phyloP scores from a whole-genome alignment of 306 rosid genomes.

The Rosa multiflora region DNA sequence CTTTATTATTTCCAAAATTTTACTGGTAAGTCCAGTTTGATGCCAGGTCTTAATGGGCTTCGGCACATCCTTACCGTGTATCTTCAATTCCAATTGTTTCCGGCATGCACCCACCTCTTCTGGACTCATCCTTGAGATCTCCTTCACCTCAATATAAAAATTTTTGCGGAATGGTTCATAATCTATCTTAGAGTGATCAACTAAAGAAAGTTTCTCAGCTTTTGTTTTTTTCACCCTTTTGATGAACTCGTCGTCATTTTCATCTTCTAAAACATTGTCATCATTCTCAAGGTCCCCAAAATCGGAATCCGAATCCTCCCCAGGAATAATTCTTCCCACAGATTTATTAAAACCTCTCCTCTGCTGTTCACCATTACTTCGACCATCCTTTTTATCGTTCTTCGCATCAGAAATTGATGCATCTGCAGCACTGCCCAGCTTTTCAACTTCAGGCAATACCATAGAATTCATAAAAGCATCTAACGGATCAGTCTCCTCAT shows the following conservation, averaged over 20 bases:
- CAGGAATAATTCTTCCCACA: slow-evolving; percentile 87
- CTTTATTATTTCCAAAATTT: slow-evolving; percentile 78
- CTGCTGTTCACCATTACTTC: slow-evolving; percentile 40
- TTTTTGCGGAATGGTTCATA: slow-evolving; percentile 66
- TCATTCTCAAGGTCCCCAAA: slow-evolving; percentile 64
- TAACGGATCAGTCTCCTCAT: slow-evolving; percentile 81
- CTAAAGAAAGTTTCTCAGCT: slow-evolving; percentile 89
- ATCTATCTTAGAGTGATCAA: slow-evolving; percentile 93
- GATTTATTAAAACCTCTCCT: slow-evolving; percentile 68
- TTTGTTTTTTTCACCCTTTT: slow-evolving; percentile 96
- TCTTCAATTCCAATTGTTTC: slow-evolving; percentile 74
- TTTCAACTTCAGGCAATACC: slow-evolving; percentile 89
- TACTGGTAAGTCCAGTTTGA: slow-evolving; percentile 84
- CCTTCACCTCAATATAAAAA: slow-evolving; percentile 79
- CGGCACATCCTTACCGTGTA: slow-evolving; percentile 88
- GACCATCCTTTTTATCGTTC: slow-evolving; percentile 44
- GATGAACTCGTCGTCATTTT: slow-evolving; percentile 91
- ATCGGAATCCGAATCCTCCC: slow-evolving; percentile 94
- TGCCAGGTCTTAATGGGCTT: slow-evolving; percentile 85
- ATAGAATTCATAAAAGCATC: slow-evolving; percentile 95
- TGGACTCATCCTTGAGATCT: slow-evolving; percentile 57
- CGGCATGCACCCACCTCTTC: slow-evolving; percentile 72
- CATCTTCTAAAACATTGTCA: slow-evolving; percentile 62
- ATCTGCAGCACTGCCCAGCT: slow-evolving; percentile 47
- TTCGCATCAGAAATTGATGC: slow-evolving; percentile 35